Conservation (phyloP, 177 flowering plant species). For the Telopea speciosissima region DNA sequence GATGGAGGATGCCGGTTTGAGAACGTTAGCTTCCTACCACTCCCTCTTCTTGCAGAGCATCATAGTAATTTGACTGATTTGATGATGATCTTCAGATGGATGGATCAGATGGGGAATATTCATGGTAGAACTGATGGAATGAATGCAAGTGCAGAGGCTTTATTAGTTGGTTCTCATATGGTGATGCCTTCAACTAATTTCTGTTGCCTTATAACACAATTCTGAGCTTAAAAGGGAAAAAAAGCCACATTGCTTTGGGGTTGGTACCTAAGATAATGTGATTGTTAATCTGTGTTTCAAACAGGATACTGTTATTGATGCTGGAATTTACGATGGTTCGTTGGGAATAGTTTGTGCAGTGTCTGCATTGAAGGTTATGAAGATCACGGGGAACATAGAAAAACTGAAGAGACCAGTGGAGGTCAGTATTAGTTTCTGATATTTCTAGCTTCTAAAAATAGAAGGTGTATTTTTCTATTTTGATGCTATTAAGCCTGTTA, state of each 20-base stretch:
- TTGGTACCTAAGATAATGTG: slow-evolving; percentile 4
- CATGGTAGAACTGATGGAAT: slow-evolving; percentile 85
- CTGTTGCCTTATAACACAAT: background rate
- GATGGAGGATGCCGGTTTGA: slow-evolving; percentile 98
- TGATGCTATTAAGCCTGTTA: background rate
- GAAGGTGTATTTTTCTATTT: background rate
- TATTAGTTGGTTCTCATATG: slow-evolving; percentile 92
- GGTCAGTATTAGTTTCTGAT: slow-evolving; percentile 38
- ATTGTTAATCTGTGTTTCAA: slow-evolving; percentile 13
- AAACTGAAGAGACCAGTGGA: slow-evolving; percentile 69
- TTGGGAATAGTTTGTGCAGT: slow-evolving; percentile 82
- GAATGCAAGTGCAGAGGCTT: slow-evolving; percentile 60
- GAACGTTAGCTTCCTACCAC: slow-evolving; percentile 51
- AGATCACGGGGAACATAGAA: slow-evolving; percentile 40
- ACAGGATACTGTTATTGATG: slow-evolving; percentile 98
- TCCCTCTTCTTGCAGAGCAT: background rate
- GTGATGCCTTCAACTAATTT: slow-evolving; percentile 29
- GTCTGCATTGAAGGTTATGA: slow-evolving; percentile 79
- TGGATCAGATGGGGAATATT: slow-evolving; percentile 86
- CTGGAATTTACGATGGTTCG: slow-evolving; percentile 93
- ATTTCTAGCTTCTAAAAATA: background rate
- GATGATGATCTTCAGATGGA: slow-evolving; percentile 59
- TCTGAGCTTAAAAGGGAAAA: background rate
- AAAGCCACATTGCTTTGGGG: background rate
- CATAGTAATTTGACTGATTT: slow-evolving; percentile 14